Evolutionary conservation across 257 asterid genomes (phyloP), one percentile per base, ranked within the genome.

Genomic region (Pogostemon cablin): DNA sequence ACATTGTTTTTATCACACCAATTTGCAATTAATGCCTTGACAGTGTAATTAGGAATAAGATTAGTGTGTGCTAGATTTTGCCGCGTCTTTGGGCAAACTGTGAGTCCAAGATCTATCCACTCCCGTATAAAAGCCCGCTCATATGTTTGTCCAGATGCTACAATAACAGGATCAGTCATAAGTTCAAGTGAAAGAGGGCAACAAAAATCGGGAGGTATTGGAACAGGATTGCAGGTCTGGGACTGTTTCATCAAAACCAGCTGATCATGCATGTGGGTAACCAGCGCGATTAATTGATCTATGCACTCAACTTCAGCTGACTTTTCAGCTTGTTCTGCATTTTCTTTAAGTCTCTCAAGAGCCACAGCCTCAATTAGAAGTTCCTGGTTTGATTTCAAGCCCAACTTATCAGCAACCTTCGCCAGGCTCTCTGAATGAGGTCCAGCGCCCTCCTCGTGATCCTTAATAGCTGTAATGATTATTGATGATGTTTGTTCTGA

Each of bases 31-130:
- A 87, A 83, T 8, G 90, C 96, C 84, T 87, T 89, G 55, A 89
- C 96, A 62, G 87, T 89, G 87, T 85, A 85, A 81, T 89, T 89
- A 32, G 95, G 95, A 73, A 86, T 89, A n/a, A 85, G 90, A 81
- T 75, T 83, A 52, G 92, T 81, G 84, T 87, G 95, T 1, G 83
- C 86, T 48, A 89, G 84, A 48, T 86, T 67, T 79, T 89, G 96
- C 34, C 88, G 82, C 15, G 96, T 85, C 87, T 87, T 87, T 15
- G 96, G 95, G 81, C 96, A 89, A 61, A 89, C 88, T 58, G 83
- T 82, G 47, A 89, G 85, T n/a, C 95, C 96, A 61, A 89, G 95
- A 68, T 87, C 95, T 68, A 87, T 81, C 96, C 96, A 89, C 63
- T 80, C 80, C 75, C 87, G 79, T 62, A 89, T 89, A 69, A 85